Conservation (phyloP, 176 grass and related monocot genomes). For the Olyra latifolia region DNA sequence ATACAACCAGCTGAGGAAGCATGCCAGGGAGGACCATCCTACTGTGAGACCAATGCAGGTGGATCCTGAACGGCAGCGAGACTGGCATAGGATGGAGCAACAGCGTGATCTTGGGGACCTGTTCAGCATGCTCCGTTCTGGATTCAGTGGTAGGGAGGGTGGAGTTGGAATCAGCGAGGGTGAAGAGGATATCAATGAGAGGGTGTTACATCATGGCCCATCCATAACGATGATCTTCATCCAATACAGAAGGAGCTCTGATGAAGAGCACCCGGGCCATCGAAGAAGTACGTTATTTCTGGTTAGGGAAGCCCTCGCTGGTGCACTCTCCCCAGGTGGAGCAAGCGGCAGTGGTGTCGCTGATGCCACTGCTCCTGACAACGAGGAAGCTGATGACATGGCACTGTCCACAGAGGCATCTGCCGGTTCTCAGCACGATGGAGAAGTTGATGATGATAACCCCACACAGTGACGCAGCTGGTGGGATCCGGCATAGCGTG, state of each 20-base stretch:
- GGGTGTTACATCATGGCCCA: slow-evolving; percentile 7
- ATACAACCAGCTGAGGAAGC: slow-evolving; percentile 71
- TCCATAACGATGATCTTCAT: slow-evolving; percentile 69
- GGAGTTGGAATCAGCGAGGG: slow-evolving; percentile 29
- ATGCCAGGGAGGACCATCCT: slow-evolving; percentile 77
- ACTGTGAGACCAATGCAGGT: slow-evolving; percentile 59
- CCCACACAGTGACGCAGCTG: slow-evolving; percentile 28
- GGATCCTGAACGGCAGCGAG: slow-evolving; percentile 68
- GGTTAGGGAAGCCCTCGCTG: slow-evolving; percentile 10
- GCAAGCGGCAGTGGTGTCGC: background rate
- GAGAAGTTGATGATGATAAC: slow-evolving; percentile 27
- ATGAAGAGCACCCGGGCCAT: slow-evolving; percentile 9
- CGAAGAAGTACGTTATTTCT: slow-evolving; percentile 38
- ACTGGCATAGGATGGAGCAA: slow-evolving; percentile 85
- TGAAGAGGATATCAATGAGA: slow-evolving; percentile 37
- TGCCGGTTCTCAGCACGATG: slow-evolving; percentile 26
- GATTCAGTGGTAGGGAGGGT: slow-evolving; percentile 34
- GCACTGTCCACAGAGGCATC: slow-evolving; percentile 27
- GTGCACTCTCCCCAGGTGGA: background rate
- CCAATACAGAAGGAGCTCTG: background rate
- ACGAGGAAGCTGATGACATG: slow-evolving; percentile 4
- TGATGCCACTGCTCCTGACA: background rate
- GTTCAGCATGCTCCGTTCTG: slow-evolving; percentile 75
- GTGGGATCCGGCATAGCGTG: background rate
- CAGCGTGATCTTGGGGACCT: slow-evolving; percentile 79